Percentiles rank a stretch among this genome's conserved stretches.
These are phyloP conservation scores for Yamadazyma akitaensis DNA, from an alignment of 805 yeast genomes.

Conservation along the genomic window DNA sequence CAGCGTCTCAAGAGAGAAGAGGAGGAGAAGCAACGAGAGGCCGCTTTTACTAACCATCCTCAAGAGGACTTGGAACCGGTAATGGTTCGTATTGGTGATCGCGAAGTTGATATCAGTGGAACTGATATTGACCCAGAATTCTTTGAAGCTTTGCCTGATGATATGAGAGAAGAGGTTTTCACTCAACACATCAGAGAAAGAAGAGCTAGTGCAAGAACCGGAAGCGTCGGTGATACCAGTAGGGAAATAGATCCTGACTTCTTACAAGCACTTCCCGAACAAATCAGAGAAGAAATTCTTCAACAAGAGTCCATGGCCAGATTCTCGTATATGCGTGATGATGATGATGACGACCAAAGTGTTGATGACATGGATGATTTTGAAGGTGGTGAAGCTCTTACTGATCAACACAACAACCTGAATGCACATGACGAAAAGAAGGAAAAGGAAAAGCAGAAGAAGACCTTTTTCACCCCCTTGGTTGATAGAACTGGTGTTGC, in stretches of 20 bases:
- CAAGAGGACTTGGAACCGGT: slow-evolving; percentile 43
- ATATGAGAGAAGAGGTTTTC: slow-evolving; percentile 88
- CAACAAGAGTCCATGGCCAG: slow-evolving; percentile 53
- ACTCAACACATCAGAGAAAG: slow-evolving; percentile 79
- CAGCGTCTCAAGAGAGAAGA: slow-evolving; percentile 17
- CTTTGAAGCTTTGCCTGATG: slow-evolving; percentile 85
- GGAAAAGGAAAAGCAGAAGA: slow-evolving; percentile 13
- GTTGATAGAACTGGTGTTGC: slow-evolving; percentile 76
- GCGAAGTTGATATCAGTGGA: slow-evolving; percentile 80
- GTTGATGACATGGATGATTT: not conserved
- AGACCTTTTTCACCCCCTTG: slow-evolving; percentile 55
- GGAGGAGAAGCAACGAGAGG: slow-evolving; percentile 16
- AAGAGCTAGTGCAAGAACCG: slow-evolving; percentile 51
- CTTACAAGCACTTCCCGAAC: slow-evolving; percentile 73
- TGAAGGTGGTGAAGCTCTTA: not conserved
- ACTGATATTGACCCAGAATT: slow-evolving; percentile 92
- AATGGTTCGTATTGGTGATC: slow-evolving; percentile 69
- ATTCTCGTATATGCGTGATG: slow-evolving; percentile 21
- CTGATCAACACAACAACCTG: not conserved
- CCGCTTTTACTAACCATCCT: slow-evolving; percentile 6
- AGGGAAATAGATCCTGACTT: slow-evolving; percentile 79
- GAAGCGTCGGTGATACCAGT: slow-evolving; percentile 33
- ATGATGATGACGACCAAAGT: slow-evolving; percentile 19
- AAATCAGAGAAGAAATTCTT: slow-evolving; percentile 58
- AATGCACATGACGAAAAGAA: slow-evolving; percentile 16